Base-by-base conservation (phyloP, 2,329 filamentous ascomycete genomes). In the Aphanocladium album region DNA sequence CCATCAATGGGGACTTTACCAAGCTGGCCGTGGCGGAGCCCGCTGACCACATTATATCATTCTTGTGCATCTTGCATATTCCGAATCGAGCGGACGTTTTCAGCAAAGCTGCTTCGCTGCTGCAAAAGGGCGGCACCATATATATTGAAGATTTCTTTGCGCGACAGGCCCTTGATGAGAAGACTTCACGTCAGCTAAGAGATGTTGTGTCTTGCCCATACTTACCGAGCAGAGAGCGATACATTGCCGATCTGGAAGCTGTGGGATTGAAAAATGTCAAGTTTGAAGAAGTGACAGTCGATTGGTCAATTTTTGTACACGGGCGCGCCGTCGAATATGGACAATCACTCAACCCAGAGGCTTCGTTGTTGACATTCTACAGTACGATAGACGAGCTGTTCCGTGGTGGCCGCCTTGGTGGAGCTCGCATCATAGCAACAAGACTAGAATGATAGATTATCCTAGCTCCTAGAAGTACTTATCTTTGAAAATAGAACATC, bases 121-220 rank as follows among this genome's bases (percentile, higher is more conserved):
- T 66, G 23, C 59, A 54, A 43, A n/a, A 41, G 1, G 57, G 57
- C 3, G 65, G 66, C 12, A 62, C 33, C 21, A n/a, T 67, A 9
- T 67, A 67, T 25, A 53, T 67, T 11, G 66, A 67, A 46, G 66
- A 67, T 58, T 66, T 63, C 45, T 66, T 62, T n/a, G 66, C 64
- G 7, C 55, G 54, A 3, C 11, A n/a, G 5, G 3, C 50, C 16
- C 45, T 63, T 7, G 47, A 62, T 17, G 46, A 55, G 21, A 37
- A 56, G 46, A 57, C 50, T 2, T 12, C 50, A 19, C 49, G 43
- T 12, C n/a, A 57, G 23, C 53, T 67, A 35, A 39, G 62, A 33
- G 56, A 60, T 17, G 61, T 63, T 3, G 52, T 67, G 16, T 64
- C 63, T 7, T 66, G 65, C 46, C 58, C 62, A 16, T 58, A 62